Conservation (phyloP, 2,329 filamentous ascomycete species). For the Stemphylium lycopersici region DNA sequence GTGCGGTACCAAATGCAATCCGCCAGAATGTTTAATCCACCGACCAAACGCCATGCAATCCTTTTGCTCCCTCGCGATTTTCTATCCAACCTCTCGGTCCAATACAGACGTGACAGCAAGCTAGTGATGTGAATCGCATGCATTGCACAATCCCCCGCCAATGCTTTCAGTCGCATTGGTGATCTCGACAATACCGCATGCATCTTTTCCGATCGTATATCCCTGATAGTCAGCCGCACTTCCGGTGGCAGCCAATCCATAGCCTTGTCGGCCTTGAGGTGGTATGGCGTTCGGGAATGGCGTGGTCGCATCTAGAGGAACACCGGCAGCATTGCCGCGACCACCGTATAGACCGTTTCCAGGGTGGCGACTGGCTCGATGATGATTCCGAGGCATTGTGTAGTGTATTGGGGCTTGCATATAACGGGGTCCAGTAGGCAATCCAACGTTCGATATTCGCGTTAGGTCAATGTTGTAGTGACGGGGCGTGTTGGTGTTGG, state of each 20-base stretch:
- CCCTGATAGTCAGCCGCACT: not conserved
- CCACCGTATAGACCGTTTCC: constrained; percentile 35
- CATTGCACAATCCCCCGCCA: constrained; percentile 9
- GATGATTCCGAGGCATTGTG: constrained; percentile 2
- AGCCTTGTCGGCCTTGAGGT: constrained; percentile 25
- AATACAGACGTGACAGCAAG: not conserved
- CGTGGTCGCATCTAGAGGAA: constrained; percentile 39
- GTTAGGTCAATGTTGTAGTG: constrained; percentile 16
- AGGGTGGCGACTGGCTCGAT: constrained; percentile 4
- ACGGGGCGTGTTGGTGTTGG: constrained; percentile 5
- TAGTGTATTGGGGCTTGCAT: not conserved
- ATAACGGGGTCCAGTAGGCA: constrained; percentile 3
- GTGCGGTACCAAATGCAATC: not conserved
- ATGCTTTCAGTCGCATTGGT: constrained; percentile 2
- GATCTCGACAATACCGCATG: constrained; percentile 10
- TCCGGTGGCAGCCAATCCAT: not conserved
- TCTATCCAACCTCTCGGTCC: not conserved
- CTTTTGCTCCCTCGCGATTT: not conserved
- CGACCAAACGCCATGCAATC: too few relatives aligned
- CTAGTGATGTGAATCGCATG: constrained; percentile 10
- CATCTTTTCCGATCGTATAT: constrained; percentile 6
- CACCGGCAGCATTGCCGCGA: constrained; percentile 20
- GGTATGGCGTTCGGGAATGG: constrained; percentile 41
- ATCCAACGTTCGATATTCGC: constrained; percentile 18
- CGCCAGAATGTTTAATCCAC: not conserved